A percentile compares a stretch with the other conserved stretches of the same genome.
Conservation (phyloP, 2,329 filamentous ascomycete genomes). For the Thielaviopsis euricoi region DNA sequence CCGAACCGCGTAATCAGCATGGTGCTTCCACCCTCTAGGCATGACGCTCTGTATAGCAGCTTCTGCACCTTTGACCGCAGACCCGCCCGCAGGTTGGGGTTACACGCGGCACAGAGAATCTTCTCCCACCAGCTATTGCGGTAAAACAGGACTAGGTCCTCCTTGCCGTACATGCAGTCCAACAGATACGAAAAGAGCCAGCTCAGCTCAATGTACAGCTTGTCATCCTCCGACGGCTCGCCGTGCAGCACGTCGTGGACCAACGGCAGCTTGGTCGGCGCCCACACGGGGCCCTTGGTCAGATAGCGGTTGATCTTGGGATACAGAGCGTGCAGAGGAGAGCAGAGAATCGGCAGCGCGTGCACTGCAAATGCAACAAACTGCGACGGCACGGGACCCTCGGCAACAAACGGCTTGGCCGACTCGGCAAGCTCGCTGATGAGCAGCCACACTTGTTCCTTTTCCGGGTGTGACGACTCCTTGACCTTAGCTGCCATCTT, state of each 20-base stretch:
- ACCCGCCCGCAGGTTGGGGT: slow-evolving; percentile 42
- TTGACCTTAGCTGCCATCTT: slow-evolving; percentile 48
- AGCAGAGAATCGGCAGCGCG: slow-evolving; percentile 51
- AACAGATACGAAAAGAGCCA: slow-evolving; percentile 62
- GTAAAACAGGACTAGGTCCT: slow-evolving; percentile 45
- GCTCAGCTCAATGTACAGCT: slow-evolving; percentile 52
- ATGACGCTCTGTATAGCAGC: slow-evolving; percentile 51
- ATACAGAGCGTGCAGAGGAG: slow-evolving; percentile 71
- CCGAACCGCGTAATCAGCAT: slow-evolving; percentile 68
- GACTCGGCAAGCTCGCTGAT: slow-evolving; percentile 70
- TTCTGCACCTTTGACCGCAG: slow-evolving; percentile 42
- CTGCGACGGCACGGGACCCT: slow-evolving; percentile 50
- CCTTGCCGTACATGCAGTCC: slow-evolving; percentile 42
- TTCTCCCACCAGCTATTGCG: slow-evolving; percentile 56
- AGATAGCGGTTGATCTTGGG: slow-evolving; percentile 75
- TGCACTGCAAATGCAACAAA: slow-evolving; percentile 60
- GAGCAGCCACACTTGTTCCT: slow-evolving; percentile 62
- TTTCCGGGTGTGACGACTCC: slow-evolving; percentile 57
- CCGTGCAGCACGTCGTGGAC: slow-evolving; percentile 44
- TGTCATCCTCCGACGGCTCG: slow-evolving; percentile 55
- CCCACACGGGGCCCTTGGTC: slow-evolving; percentile 62
- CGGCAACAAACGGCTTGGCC: slow-evolving; percentile 34
- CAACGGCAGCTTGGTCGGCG: slow-evolving; percentile 55
- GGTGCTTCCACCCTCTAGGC: slow-evolving; percentile 55
- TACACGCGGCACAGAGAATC: slow-evolving; percentile 50